Evolutionary conservation across 768 basidiomycete genomes (phyloP).

Genomic region (Trametes elegans): DNA sequence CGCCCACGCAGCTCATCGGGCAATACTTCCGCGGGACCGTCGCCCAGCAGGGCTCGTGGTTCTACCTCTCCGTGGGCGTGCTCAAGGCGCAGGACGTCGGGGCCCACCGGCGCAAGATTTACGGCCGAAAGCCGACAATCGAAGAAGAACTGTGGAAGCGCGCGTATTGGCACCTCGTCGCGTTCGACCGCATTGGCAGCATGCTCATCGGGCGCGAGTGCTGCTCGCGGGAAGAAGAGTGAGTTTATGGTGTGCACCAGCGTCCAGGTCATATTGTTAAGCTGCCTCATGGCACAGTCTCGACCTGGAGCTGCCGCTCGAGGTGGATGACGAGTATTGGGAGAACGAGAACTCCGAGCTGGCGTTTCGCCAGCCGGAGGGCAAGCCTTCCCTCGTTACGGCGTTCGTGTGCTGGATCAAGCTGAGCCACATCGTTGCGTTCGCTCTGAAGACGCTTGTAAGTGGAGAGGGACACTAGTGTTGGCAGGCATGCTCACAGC

Average conservation of each 20-base stretch:
- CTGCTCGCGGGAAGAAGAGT: conserved; percentile 67
- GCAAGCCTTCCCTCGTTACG: conserved; percentile 37
- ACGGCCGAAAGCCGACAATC: conserved; percentile 29
- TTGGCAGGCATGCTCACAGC: too few relatives aligned
- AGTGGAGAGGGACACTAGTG: conserved; percentile 13
- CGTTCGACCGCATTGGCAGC: conserved; percentile 57
- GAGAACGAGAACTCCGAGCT: conserved; percentile 36
- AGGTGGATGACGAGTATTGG: conserved; percentile 61
- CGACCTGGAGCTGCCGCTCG: conserved; percentile 60
- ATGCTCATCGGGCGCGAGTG: conserved; percentile 55
- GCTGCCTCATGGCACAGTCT: conserved; percentile 39
- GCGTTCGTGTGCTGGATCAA: conserved; percentile 44
- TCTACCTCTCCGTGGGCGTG: conserved; percentile 38
- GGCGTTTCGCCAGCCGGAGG: conserved; percentile 47
- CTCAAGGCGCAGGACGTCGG: conserved; percentile 58
- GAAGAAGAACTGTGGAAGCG: conserved; percentile 53
- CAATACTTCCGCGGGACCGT: conserved; percentile 46
- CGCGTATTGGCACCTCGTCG: conserved; percentile 54
- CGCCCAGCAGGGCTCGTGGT: conserved; percentile 45
- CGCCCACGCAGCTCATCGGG: conserved; percentile 41
- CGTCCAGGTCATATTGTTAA: conserved; percentile 1
- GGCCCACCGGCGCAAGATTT: conserved; percentile 41
- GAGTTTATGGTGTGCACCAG: conserved; percentile 25
- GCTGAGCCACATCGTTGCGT: conserved; percentile 45
- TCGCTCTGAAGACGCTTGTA: conserved; percentile 44